Base-by-base conservation (phyloP, 768 basidiomycete genomes). In the Naganishia vaughanmartiniae region DNA sequence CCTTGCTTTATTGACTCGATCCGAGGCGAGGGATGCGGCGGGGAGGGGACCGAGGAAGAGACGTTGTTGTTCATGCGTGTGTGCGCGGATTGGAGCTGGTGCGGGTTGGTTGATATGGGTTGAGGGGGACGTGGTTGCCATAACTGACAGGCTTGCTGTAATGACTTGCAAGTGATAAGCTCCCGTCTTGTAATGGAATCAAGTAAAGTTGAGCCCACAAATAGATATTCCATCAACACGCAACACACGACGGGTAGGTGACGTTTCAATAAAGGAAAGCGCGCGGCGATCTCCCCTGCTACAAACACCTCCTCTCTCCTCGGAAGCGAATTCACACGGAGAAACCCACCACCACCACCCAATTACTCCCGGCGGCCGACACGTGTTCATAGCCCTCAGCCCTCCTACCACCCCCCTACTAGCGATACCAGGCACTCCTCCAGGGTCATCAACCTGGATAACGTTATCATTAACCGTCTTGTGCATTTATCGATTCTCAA, bases 31-130 rank as follows among this genome's bases (percentile, higher is more conserved):
- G 4, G 24, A 17, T 34, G 36, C 24, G n/a, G n/a, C 39, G 39
- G 60, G 60, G 1, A 63, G 33, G 6, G 60, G 60, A 26, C 60
- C 60, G 60, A 63, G 60, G 39, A 63, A 63, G 36, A 63, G 60
- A 17, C 60, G 36, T 24, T 63, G 60, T 6, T 45, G 60, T 26
- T 26, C 10, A 34, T 63, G 60, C 17, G 60, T 63, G 3, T 31
- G 24, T 30, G 60, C 60, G 15, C 24, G n/a, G 12, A 63, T 12
- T 4, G 60, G 36, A 11, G 60, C 21, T 2, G 60, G 60, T 12
- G 60, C 60, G 10, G 60, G 60, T 28, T 63, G 39, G 4, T 42
- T 26, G 24, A 51, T n/a, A n/a, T 17, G 7, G 48, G 48, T 26
- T 51, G n/a, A 9, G 17, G 48, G 14, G 7, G 42, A 15, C 14